phyloP scores from a whole-genome alignment of 2,329 filamentous ascomycete species.

The Clathrospora elynae region DNA sequence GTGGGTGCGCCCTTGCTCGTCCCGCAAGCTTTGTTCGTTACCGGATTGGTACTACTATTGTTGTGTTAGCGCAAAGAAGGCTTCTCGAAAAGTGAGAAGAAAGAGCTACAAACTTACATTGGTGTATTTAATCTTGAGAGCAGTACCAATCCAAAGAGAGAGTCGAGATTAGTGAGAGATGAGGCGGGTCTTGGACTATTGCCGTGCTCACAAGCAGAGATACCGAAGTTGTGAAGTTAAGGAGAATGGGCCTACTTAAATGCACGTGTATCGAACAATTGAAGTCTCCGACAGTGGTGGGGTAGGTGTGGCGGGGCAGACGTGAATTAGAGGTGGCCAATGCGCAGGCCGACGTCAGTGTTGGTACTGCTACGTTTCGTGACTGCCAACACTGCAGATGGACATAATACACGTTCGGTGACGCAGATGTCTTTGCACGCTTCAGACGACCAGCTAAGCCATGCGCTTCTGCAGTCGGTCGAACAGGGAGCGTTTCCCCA shows the following conservation, averaged over 20 bases:
- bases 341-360: constrained; percentile 10
- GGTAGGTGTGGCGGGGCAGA: constrained; percentile 30
- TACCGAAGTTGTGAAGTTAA: no score
- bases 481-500: constrained; percentile 62
- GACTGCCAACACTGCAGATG: no score
- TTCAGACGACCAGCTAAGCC: constrained; percentile 54
- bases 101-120: no score
- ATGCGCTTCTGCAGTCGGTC: constrained; percentile 69
- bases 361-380: constrained; percentile 9
- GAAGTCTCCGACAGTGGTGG: constrained; percentile 16
- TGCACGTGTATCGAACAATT: constrained; percentile 1
- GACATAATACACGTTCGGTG: constrained; percentile 24
- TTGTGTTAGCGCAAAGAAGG: constrained; percentile 36
- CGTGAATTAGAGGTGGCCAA: constrained; percentile 12
- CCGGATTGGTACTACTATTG: constrained; percentile 40
- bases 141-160: no score
- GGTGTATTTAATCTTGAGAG: no score
- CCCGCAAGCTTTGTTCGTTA: constrained; percentile 29
- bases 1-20: constrained; percentile 6
- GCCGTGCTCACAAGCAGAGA: no score
- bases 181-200: no score
- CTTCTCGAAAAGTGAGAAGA: no score
- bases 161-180: no score
- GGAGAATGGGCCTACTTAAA: no score
- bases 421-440: constrained; percentile 37